Evolutionary conservation across 2,329 filamentous ascomycete species (phyloP), one percentile per base, ranked within the genome.

Genomic region (Raffaelea arxii): DNA sequence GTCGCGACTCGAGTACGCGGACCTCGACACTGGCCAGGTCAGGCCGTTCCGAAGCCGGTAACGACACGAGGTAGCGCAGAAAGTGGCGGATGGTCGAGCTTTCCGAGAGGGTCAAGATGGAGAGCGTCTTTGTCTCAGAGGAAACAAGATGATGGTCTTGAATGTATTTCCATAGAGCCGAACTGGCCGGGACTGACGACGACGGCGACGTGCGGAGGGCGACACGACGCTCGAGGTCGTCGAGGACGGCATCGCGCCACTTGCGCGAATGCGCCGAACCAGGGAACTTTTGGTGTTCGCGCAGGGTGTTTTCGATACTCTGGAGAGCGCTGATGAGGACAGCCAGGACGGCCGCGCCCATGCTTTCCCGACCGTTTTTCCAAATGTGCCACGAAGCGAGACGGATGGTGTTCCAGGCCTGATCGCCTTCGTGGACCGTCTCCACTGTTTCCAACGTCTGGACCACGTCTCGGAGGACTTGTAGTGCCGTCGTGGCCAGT

Each of bases 301-400:
- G 55, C 10, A 63, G 54, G 39, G 52, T 61, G 22, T 57, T 41
- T 41, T 68, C 62, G 30, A 74, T 61, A 4, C 56, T 54, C 12
- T 61, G 56, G 30, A 83, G 62, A 3, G 67, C 66, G 12, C 64
- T 62, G 5, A 79, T 58, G 10, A 80, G 49, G 11, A 65, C 67
- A 40, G 62, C 67, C 35, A 77, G 64, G 24, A 82, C 78, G 1
- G 78, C 72, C 1, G 79, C 74, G 1, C 73, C 73, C 79, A 84
- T 84, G 57, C 74, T 80, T 51, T 80, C 77, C n/a, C 78, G 70
- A 0, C 78, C 77, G 46, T 80, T 79, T 55, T 80, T 80, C 60
- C 75, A 78, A 2, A 85, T 62, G 58, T 82, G 75, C 74, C 81
- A 84, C 3, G 71, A 75, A 2, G 67, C 68, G 63, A 75, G 70